phyloP scores from a whole-genome alignment of 768 basidiomycete genomes.

The Wakefieldia striispora region DNA sequence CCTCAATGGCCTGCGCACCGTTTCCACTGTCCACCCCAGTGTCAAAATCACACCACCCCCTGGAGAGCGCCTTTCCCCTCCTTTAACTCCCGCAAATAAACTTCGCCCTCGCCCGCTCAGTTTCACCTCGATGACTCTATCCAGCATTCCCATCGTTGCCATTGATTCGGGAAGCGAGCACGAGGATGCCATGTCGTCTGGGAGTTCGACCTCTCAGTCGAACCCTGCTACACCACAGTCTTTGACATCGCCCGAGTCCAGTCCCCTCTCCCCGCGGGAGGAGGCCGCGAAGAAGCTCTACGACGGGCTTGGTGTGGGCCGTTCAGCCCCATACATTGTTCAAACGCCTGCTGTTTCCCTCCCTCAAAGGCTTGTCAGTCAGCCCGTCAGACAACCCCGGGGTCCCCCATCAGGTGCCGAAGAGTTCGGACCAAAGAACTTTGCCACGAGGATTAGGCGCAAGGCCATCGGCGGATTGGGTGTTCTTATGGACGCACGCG shows the following conservation, averaged over 20 bases:
- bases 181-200: slow-evolving; percentile 55
- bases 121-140: slow-evolving; percentile 50
- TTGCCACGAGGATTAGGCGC: slow-evolving; percentile 81
- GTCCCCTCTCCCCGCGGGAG: slow-evolving; percentile 79
- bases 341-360: slow-evolving; percentile 26
- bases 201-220: slow-evolving; percentile 59
- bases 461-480: slow-evolving; percentile 82
- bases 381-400: slow-evolving; percentile 80
- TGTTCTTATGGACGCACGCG: slow-evolving; percentile 76
- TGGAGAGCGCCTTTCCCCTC: slow-evolving; percentile 53
- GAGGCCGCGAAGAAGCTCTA: slow-evolving; percentile 85
- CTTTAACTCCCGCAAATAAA: slow-evolving; percentile 31
- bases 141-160: slow-evolving; percentile 48
- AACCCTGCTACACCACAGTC: slow-evolving; percentile 78
- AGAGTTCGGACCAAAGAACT: slow-evolving; percentile 85
- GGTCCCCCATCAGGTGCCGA: slow-evolving; percentile 86
- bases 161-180: slow-evolving; percentile 56
- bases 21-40: slow-evolving; percentile 52
- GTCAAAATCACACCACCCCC: slow-evolving; percentile 77
- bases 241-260: slow-evolving; percentile 50
- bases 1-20: slow-evolving; percentile 60
- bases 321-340: slow-evolving; percentile 46
- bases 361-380: slow-evolving; percentile 58
- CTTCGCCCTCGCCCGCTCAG: slow-evolving; percentile 68
- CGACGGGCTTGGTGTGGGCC: slow-evolving; percentile 84